phyloP scores from a whole-genome alignment of 192 early-diverging fungal species.

The Paraglomus brasilianum region DNA sequence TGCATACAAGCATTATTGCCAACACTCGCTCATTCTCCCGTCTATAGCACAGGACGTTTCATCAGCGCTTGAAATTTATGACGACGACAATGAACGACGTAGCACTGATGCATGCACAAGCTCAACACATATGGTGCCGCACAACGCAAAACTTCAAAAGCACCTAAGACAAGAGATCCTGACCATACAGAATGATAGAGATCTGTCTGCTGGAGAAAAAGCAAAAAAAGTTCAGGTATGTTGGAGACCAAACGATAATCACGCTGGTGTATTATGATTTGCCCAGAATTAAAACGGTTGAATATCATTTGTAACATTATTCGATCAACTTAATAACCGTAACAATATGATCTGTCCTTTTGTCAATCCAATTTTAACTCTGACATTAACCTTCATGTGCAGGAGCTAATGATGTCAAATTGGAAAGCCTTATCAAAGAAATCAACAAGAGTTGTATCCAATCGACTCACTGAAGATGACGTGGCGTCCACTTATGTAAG shows the following conservation, averaged over 20 bases:
- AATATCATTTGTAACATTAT: neutral
- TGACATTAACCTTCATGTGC: neutral
- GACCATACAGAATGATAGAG: conserved; percentile 56
- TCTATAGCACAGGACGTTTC: too few species aligned
- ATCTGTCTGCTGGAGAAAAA: conserved; percentile 57
- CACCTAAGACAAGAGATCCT: conserved; percentile 65
- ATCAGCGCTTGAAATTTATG: too few species aligned
- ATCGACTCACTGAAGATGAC: conserved; percentile 48
- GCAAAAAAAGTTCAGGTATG: conserved; percentile 71
- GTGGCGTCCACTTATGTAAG: conserved; percentile 37
- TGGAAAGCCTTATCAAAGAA: conserved; percentile 42
- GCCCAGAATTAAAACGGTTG: neutral
- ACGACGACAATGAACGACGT: too few species aligned
- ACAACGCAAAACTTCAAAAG: conserved; percentile 13
- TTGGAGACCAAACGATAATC: neutral
- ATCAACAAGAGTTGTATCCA: conserved; percentile 33
- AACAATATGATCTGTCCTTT: conserved; percentile 22
- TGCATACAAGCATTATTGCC: too few species aligned
- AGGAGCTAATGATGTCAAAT: conserved; percentile 59
- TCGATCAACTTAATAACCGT: neutral
- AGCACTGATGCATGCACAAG: too few species aligned
- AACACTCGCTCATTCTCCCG: too few species aligned
- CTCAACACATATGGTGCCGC: too few species aligned
- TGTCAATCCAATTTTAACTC: conserved; percentile 2
- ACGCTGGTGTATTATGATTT: neutral